Evolutionary conservation across 306 rosid genomes (phyloP).

Genomic region (Gleditsia sinensis): DNA sequence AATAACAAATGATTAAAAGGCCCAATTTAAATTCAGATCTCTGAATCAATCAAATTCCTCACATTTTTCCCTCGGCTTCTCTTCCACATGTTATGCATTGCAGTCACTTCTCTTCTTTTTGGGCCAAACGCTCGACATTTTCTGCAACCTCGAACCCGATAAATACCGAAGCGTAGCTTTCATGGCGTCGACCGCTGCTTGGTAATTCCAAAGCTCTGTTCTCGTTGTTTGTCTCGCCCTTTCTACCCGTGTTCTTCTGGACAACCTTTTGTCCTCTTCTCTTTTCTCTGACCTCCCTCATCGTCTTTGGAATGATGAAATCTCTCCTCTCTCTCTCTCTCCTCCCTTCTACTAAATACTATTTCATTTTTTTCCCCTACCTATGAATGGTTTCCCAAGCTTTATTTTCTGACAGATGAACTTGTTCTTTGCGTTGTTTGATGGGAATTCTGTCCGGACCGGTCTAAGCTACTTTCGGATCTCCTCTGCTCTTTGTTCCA

Average conservation of each 20-base stretch:
- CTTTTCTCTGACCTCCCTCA: slow-evolving; percentile 30
- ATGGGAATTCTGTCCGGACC: slow-evolving; percentile 21
- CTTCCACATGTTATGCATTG: not conserved
- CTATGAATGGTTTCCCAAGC: no score
- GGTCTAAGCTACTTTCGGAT: slow-evolving; percentile 37
- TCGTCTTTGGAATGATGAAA: slow-evolving; percentile 31
- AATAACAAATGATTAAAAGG: not conserved
- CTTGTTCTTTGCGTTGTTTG: no score
- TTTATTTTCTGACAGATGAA: no score
- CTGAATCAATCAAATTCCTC: not conserved
- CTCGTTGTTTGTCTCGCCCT: slow-evolving; percentile 44
- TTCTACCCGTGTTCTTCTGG: slow-evolving; percentile 33
- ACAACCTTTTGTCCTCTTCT: slow-evolving; percentile 37
- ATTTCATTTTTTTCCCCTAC: no score
- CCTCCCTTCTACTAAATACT: no score
- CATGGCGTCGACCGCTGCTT: slow-evolving; percentile 45
- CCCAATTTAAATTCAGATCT: slow-evolving; percentile 20
- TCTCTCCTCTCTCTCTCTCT: slow-evolving; percentile 14
- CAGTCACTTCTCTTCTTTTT: slow-evolving; percentile 1
- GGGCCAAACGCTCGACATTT: slow-evolving; percentile 14
- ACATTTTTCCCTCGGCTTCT: slow-evolving; percentile 14
- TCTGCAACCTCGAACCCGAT: slow-evolving; percentile 28
- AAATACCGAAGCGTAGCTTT: slow-evolving; percentile 55
- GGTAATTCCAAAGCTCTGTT: slow-evolving; percentile 51
- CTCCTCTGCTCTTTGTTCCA: slow-evolving; percentile 25